These are phyloP conservation scores for Cynanchum wilfordii DNA, from an alignment of 257 asterid species.

Conservation along the genomic window DNA sequence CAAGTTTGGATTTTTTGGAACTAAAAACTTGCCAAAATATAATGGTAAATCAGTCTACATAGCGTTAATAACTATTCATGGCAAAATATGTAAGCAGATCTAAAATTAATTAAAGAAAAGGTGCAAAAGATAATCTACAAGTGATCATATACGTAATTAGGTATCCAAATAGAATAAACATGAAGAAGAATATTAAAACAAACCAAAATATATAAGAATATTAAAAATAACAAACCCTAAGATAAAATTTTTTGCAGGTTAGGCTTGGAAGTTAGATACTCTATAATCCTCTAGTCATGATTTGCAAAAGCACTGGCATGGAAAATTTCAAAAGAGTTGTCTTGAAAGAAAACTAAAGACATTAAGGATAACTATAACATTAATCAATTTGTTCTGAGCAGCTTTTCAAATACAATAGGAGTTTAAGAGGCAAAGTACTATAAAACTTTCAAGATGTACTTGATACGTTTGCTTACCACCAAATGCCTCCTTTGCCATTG, in stretches of 20 bases:
- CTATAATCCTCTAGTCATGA: not conserved
- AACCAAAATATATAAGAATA: no score
- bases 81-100: not conserved
- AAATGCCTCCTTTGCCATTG: conserved; percentile 98
- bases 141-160: not conserved
- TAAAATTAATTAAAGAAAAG: not conserved
- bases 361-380: not conserved
- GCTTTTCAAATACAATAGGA: not conserved
- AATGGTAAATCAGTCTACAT: not conserved
- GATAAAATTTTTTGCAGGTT: not conserved
- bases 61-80: not conserved
- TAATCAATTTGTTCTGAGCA: not conserved
- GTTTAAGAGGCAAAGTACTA: conserved; percentile 2
- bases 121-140: not conserved
- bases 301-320: not conserved
- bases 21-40: not conserved
- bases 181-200: not conserved
- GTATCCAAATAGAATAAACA: not conserved
- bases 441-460: not conserved
- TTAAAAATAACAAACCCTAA: not conserved
- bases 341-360: not conserved
- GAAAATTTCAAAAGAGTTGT: not conserved
- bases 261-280: not conserved
- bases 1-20: not conserved
- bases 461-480: conserved; percentile 52